Percentiles rank a stretch among this genome's conserved stretches.
phyloP scores from a whole-genome alignment of 1,284 basidiomycete species.

The Mycena sp. region DNA sequence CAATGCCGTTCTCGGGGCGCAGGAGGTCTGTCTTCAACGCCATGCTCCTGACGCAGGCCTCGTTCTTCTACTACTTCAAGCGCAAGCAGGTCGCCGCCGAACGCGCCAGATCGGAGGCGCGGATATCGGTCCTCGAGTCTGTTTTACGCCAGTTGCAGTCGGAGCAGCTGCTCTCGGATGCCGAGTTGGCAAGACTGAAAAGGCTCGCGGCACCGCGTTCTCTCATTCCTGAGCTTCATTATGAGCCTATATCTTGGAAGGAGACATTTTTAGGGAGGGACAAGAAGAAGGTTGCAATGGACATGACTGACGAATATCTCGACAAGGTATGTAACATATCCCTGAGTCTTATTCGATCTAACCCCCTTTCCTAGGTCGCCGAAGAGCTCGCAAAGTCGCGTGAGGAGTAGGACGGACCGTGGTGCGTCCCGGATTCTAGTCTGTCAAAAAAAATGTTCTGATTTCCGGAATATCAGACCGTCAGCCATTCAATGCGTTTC shows the following conservation, averaged over 20 bases:
- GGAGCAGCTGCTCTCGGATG: conserved; percentile 50
- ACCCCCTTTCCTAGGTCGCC: conserved; percentile 14
- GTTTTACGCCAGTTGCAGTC: conserved; percentile 57
- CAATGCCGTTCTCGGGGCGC: conserved; percentile 34
- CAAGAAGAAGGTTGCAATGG: conserved; percentile 19
- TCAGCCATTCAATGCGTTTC: too few species aligned
- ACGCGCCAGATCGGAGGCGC: conserved; percentile 58
- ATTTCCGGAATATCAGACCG: too few species aligned
- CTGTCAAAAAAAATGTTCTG: too few species aligned
- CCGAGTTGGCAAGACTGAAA: conserved; percentile 59
- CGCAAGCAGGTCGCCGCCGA: conserved; percentile 58
- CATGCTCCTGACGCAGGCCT: conserved; percentile 67
- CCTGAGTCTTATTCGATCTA: neutral
- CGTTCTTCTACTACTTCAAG: conserved; percentile 67
- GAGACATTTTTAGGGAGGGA: conserved; percentile 31
- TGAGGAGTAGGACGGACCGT: conserved; percentile 8
- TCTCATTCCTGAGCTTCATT: conserved; percentile 7
- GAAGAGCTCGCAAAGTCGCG: conserved; percentile 25
- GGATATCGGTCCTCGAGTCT: conserved; percentile 67
- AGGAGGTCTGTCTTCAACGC: conserved; percentile 63
- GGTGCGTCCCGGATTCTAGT: too few species aligned
- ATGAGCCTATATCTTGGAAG: conserved; percentile 34
- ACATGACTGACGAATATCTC: conserved; percentile 29
- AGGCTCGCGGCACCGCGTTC: conserved; percentile 52
- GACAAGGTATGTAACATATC: conserved; percentile 19